phyloP scores from a whole-genome alignment of 345 rosid genomes.

The Laguncularia racemosa region DNA sequence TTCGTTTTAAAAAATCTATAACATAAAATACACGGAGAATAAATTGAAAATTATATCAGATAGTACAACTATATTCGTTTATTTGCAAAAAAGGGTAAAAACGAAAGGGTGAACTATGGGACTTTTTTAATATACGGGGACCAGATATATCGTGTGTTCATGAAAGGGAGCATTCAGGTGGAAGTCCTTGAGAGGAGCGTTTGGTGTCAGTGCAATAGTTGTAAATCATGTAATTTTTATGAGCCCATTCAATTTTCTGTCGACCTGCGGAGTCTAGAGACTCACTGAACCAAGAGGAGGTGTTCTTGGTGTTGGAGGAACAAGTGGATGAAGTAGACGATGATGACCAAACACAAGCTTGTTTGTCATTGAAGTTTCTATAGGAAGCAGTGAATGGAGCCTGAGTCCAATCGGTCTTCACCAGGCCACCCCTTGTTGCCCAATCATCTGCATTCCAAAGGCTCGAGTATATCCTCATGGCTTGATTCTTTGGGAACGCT shows the following conservation, averaged over 20 bases:
- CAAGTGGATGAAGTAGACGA: too few relatives aligned
- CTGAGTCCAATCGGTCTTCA: conserved; percentile 42
- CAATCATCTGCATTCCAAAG: conserved; percentile 15
- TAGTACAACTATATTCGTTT: too few relatives aligned
- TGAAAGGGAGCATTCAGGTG: too few relatives aligned
- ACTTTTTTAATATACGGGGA: too few relatives aligned
- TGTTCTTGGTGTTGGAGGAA: conserved; percentile 7
- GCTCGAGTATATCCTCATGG: conserved; percentile 52
- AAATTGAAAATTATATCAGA: too few relatives aligned
- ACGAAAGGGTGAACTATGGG: too few relatives aligned
- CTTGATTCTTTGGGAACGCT: conserved; percentile 35
- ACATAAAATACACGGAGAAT: too few relatives aligned
- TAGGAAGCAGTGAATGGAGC: conserved; percentile 48
- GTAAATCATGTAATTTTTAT: conserved; percentile 40
- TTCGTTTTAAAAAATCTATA: too few relatives aligned
- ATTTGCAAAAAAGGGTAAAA: too few relatives aligned
- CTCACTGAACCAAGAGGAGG: conserved; percentile 30
- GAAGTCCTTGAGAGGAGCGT: too few relatives aligned
- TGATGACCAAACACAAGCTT: too few relatives aligned
- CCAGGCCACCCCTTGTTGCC: conserved; percentile 48
- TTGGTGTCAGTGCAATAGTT: conserved; percentile 34
- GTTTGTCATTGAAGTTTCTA: conserved; percentile 22
- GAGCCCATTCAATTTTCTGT: conserved; percentile 44
- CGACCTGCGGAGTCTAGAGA: conserved; percentile 13
- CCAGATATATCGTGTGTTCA: too few relatives aligned